Conservation (phyloP, 257 asterid genomes). For the Haberlea rhodopensis region DNA sequence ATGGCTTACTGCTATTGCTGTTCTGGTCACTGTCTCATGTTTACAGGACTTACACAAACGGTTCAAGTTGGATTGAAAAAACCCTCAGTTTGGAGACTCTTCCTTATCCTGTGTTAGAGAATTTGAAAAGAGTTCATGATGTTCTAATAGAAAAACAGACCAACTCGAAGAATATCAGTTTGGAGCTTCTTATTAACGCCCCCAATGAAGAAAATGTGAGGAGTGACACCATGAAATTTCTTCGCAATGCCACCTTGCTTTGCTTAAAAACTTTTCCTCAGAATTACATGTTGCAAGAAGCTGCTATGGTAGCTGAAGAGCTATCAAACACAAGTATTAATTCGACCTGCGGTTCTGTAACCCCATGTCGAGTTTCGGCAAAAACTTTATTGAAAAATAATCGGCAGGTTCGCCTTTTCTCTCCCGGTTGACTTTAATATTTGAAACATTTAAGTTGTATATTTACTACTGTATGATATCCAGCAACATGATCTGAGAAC, state of each 20-base stretch:
- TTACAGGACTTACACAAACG: constrained; percentile 85
- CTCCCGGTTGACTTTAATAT: constrained; percentile 7
- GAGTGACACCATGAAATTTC: constrained; percentile 67
- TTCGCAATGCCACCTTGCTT: constrained; percentile 78
- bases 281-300: constrained; percentile 83
- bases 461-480: constrained; percentile 6
- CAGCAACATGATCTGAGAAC: constrained; percentile 2
- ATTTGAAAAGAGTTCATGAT: constrained; percentile 49
- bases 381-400: constrained; percentile 73
- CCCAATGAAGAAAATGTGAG: constrained; percentile 61
- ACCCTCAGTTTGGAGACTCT: constrained; percentile 63
- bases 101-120: constrained; percentile 60
- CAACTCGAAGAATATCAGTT: constrained; percentile 32
- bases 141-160: constrained; percentile 37
- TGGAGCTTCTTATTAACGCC: constrained; percentile 57
- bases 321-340: constrained; percentile 67
- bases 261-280: constrained; percentile 73
- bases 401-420: constrained; percentile 64
- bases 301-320: constrained; percentile 93
- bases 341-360: constrained; percentile 45
- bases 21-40: constrained; percentile 22
- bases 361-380: constrained; percentile 91
- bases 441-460: constrained; percentile 11
- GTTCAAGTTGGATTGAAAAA: constrained; percentile 74
- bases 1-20: no score